These are phyloP conservation scores for Echites panduratus DNA, from an alignment of 257 asterid species.

Conservation along the genomic window DNA sequence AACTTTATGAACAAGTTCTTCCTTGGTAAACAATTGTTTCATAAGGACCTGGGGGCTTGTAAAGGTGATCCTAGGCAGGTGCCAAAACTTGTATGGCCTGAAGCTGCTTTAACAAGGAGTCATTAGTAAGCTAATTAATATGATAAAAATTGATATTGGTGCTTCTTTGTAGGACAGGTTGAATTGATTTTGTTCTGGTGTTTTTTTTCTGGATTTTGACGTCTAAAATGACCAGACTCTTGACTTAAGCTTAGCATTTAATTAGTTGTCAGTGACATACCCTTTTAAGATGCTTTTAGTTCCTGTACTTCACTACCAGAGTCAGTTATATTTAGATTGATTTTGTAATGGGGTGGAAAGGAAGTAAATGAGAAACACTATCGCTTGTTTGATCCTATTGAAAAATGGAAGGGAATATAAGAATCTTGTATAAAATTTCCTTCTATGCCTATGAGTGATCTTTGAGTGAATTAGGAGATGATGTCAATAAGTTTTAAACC, in stretches of 20 bases:
- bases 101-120: constrained; percentile 2
- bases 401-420: too few relatives aligned
- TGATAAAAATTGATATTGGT: constrained; percentile 1
- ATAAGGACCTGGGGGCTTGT: too few relatives aligned
- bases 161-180: not conserved
- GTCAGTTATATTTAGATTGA: too few relatives aligned
- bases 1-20: not conserved
- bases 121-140: not conserved
- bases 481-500: too few relatives aligned
- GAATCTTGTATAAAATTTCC: too few relatives aligned
- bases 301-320: not conserved
- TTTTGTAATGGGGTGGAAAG: too few relatives aligned
- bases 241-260: not conserved
- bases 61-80: not conserved
- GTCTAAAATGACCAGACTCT: constrained; percentile 2
- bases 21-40: not conserved
- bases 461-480: too few relatives aligned
- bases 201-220: not conserved
- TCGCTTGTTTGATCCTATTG: too few relatives aligned
- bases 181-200: not conserved
- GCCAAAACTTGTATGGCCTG: constrained; percentile 2
- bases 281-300: not conserved
- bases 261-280: not conserved
- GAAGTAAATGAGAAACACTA: too few relatives aligned
- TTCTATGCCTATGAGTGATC: too few relatives aligned